These are phyloP conservation scores for Dalbergia cochinchinensis DNA, from an alignment of 306 rosid species.

Conservation along the genomic window DNA sequence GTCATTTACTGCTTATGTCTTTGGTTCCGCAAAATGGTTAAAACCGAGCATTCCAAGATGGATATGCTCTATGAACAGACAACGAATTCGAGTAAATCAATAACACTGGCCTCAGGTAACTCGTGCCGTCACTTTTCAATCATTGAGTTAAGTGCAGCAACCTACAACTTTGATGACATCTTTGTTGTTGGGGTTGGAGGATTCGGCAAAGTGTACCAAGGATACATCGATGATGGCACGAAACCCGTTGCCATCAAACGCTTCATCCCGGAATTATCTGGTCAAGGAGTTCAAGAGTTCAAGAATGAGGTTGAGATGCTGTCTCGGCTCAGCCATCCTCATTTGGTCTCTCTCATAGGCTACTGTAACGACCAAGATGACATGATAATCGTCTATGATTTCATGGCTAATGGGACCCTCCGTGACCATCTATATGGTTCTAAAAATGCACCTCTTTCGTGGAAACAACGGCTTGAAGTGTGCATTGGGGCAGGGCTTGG, in stretches of 20 bases:
- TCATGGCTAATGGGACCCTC: slow-evolving; percentile 47
- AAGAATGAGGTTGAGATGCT: slow-evolving; percentile 39
- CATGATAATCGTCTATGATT: slow-evolving; percentile 50
- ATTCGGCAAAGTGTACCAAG: slow-evolving; percentile 47
- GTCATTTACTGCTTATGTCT: neutral
- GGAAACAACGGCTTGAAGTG: slow-evolving; percentile 51
- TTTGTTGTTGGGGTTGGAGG: slow-evolving; percentile 39
- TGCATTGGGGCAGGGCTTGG: slow-evolving; percentile 45
- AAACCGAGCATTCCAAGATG: neutral
- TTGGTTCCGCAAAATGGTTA: neutral
- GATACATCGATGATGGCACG: slow-evolving; percentile 16
- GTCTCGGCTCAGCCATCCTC: slow-evolving; percentile 31
- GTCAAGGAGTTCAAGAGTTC: slow-evolving; percentile 39
- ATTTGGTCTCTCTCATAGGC: slow-evolving; percentile 39
- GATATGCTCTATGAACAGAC: neutral
- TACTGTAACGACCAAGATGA: slow-evolving; percentile 40
- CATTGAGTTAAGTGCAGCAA: slow-evolving; percentile 37
- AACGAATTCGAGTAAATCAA: neutral
- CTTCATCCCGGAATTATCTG: neutral
- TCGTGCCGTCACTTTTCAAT: slow-evolving; percentile 38
- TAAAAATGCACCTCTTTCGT: neutral
- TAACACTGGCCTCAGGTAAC: neutral
- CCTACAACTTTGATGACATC: slow-evolving; percentile 35
- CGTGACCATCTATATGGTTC: slow-evolving; percentile 46
- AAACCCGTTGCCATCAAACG: slow-evolving; percentile 36